phyloP scores from a whole-genome alignment of 768 basidiomycete species.

The Suillus occidentalis region DNA sequence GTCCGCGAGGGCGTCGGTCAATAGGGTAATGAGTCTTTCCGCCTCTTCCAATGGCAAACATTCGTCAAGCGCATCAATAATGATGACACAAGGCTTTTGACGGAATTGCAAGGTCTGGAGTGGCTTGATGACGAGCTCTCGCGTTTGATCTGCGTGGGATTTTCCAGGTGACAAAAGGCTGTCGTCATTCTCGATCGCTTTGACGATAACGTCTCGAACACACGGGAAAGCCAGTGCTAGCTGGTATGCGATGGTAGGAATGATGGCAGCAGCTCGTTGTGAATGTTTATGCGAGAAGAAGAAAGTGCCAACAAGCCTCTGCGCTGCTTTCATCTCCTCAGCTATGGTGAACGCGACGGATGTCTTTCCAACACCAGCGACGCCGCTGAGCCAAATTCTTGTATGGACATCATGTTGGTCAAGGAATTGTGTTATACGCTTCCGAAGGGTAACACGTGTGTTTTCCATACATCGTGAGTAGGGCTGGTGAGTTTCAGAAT shows the following conservation, averaged over 20 bases:
- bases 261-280: constrained; percentile 3
- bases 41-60: constrained; percentile 14
- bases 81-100: constrained; percentile 7
- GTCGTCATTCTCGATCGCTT: constrained; percentile 12
- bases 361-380: neutral
- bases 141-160: constrained; percentile 11
- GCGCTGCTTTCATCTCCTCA: neutral
- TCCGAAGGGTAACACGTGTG: neutral
- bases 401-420: neutral
- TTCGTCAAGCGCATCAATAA: constrained; percentile 7
- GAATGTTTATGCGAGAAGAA: constrained; percentile 18
- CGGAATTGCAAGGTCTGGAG: constrained; percentile 2
- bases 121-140: constrained; percentile 18
- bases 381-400: neutral
- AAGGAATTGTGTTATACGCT: neutral
- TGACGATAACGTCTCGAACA: constrained; percentile 8
- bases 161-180: constrained; percentile 3
- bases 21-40: constrained; percentile 10
- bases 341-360: neutral
- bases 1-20: constrained; percentile 10
- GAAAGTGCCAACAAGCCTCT: constrained; percentile 18
- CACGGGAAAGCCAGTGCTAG: constrained; percentile 12
- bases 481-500: neutral
- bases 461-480: neutral
- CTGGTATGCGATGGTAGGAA: constrained; percentile 19